Evolutionary conservation across 2,329 filamentous ascomycete species (phyloP), one percentile per base, ranked within the genome.

Genomic region (Ceratocystis cacaofunesta): DNA sequence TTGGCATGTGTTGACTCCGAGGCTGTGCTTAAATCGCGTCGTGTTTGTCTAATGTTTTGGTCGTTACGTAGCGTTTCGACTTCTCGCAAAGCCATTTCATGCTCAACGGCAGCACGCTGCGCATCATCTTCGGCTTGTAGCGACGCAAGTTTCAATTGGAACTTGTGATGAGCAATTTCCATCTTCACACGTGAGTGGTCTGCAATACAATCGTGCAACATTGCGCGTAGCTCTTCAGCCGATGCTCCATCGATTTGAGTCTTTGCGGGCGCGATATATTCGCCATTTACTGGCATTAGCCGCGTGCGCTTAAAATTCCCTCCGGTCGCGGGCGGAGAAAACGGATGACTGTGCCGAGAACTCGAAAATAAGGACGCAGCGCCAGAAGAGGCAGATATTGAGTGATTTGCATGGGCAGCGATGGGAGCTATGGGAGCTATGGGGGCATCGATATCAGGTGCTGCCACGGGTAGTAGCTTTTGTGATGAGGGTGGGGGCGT

Each of bases 81-180:
- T 75, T 96, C 91, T 25, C 88, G 83, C 68, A 90, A 84, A n/a
- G 87, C 88, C 83, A 96, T 92, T 69, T 94, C 89, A 71, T 95
- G 88, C 75, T 96, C 92, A 4, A 96, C 92, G 44, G 86, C 88
- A 70, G 92, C 90, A 30, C 91, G 85, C 75, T 95, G 92, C 8
- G 90, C 84, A 36, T 91, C 87, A 70, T 95, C 90, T 61, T 87
- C 85, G 65, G 89, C 91, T 72, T 95, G 90, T 69, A 96, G 85
- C 63, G 84, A 85, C 32, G 95, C 81, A 72, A 96, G 82, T 70
- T 87, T 91, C 72, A 92, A 88, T 74, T 96, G 92, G 65, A 97
- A 78, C 76, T 94, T 95, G 77, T 94, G 88, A 73, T 96, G 92
- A 41, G 92, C 89, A 17, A 88, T 86, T 67, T 92, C 88, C 78